Evolutionary conservation across 306 rosid species (phyloP).

Genomic region (Citrullus mucosospermus): DNA sequence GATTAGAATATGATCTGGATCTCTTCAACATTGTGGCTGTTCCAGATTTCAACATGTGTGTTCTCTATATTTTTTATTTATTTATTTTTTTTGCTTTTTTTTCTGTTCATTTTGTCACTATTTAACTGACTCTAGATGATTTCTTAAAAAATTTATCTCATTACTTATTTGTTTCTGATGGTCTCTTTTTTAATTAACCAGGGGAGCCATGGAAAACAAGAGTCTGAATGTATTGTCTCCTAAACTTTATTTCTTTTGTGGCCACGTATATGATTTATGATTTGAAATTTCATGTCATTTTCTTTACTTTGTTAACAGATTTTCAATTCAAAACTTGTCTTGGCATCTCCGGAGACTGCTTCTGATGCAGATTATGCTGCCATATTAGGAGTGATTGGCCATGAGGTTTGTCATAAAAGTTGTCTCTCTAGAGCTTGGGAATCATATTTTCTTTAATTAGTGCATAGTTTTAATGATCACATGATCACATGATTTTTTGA

Average conservation of each 20-base stretch:
- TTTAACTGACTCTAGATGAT: not conserved
- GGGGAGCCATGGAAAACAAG: conserved; percentile 99
- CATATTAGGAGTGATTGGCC: conserved; percentile 95
- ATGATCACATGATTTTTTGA: conserved; percentile 9
- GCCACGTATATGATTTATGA: not conserved
- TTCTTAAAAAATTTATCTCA: not conserved
- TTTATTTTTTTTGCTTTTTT: not conserved
- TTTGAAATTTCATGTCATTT: not conserved
- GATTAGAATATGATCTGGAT: conserved; percentile 96
- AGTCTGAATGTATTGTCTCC: conserved; percentile 71
- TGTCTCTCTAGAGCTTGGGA: not conserved
- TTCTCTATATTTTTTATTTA: not conserved
- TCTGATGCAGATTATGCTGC: conserved; percentile 88
- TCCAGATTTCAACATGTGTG: conserved; percentile 97
- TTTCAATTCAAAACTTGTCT: conserved; percentile 85
- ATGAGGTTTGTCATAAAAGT: conserved; percentile 60
- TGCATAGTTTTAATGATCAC: not conserved
- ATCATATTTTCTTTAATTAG: conserved; percentile 7
- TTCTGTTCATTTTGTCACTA: not conserved
- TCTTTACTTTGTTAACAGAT: conserved; percentile 28
- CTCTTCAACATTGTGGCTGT: conserved; percentile 97
- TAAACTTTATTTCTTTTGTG: conserved; percentile 3
- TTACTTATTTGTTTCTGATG: not conserved
- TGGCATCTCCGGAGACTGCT: conserved; percentile 97
- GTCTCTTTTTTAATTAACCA: conserved; percentile 19